Percentiles rank a stretch among this genome's conserved stretches.
Conservation (phyloP, 257 asterid genomes). For the Cordia subcordata region DNA sequence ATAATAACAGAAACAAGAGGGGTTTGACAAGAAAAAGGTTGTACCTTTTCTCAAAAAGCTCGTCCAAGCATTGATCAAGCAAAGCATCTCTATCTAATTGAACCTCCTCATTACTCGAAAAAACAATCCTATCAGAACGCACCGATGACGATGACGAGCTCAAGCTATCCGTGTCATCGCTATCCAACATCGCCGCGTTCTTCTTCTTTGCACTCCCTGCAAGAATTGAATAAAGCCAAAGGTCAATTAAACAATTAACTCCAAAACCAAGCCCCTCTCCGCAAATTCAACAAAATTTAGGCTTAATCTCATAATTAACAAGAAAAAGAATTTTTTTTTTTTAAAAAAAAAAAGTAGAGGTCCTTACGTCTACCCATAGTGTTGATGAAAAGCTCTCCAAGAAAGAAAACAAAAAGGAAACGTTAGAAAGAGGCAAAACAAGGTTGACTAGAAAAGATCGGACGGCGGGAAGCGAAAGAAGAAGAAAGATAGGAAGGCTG, state of each 20-base stretch:
- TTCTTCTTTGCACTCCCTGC: slow-evolving; percentile 76
- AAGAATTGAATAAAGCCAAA: not conserved
- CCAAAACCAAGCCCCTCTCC: not conserved
- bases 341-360: not conserved
- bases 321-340: not conserved
- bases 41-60: slow-evolving; percentile 90
- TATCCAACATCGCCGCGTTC: slow-evolving; percentile 70
- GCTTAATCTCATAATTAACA: not conserved
- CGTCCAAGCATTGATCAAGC: slow-evolving; percentile 75
- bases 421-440: slow-evolving; percentile 33
- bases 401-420: slow-evolving; percentile 11
- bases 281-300: not conserved
- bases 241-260: not conserved
- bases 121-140: slow-evolving; percentile 34
- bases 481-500: slow-evolving; percentile 18
- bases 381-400: slow-evolving; percentile 17
- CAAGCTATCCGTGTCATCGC: slow-evolving; percentile 79
- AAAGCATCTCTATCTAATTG: slow-evolving; percentile 49
- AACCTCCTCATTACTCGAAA: slow-evolving; percentile 48
- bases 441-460: slow-evolving; percentile 31
- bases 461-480: slow-evolving; percentile 35
- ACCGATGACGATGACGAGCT: slow-evolving; percentile 55
- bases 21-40: slow-evolving; percentile 2
- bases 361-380: slow-evolving; percentile 82
- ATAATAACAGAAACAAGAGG: not conserved